A percentile compares a stretch with the other conserved stretches of the same genome.
phyloP scores from a whole-genome alignment of 73 alveolate species.

The Paramecium pentaurelia region DNA sequence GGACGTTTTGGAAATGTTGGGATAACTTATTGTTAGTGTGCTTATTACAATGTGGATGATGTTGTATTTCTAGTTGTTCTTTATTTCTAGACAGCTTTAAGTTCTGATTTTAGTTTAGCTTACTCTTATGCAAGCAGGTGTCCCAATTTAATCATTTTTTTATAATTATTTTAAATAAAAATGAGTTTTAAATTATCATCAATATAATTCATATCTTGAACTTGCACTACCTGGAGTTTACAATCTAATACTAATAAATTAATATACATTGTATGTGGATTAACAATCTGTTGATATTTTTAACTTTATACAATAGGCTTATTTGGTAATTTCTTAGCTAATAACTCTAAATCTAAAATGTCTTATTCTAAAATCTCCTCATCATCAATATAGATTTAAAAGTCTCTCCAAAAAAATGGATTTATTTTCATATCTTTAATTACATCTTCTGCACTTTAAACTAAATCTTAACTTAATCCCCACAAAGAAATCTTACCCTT shows the following conservation, averaged over 20 bases:
- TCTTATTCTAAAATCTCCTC: constrained; percentile 2
- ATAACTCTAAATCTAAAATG: not conserved
- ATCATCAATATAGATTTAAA: not conserved
- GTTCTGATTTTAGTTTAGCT: not conserved
- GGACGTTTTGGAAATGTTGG: not conserved
- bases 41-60: not conserved
- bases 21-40: constrained; percentile 3
- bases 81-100: not conserved
- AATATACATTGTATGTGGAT: not conserved
- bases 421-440: not conserved
- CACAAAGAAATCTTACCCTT: not conserved
- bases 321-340: not conserved
- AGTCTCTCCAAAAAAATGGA: constrained; percentile 36
- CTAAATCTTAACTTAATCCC: constrained; percentile 18
- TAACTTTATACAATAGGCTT: not conserved
- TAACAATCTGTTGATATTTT: not conserved
- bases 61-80: not conserved
- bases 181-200: not conserved
- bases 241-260: not conserved
- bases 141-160: not conserved
- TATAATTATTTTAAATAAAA: not conserved
- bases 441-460: not conserved
- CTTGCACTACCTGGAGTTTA: not conserved
- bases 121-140: not conserved
- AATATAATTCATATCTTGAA: not conserved